Conservation (phyloP, 73 alveolate species). For the Symbiodinium natans region DNA sequence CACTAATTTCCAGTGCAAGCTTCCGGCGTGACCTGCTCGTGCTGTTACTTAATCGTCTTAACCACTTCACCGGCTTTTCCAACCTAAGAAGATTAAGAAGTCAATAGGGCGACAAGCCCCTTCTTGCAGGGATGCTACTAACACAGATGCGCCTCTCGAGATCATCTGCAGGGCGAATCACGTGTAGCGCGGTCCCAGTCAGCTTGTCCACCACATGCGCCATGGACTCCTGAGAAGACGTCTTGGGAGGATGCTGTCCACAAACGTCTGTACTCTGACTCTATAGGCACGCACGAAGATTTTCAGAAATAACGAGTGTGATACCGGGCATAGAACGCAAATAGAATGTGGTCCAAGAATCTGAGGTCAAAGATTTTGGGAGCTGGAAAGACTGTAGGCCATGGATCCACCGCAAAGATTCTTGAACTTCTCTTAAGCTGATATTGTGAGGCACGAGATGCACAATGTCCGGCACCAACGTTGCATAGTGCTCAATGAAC, state of each 20-base stretch:
- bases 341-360: not conserved
- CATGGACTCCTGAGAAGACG: not conserved
- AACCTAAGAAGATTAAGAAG: too few relatives aligned
- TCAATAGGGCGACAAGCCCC: too few relatives aligned
- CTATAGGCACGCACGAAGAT: not conserved
- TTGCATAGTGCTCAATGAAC: not conserved
- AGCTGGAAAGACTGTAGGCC: not conserved
- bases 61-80: too few relatives aligned
- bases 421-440: not conserved
- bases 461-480: constrained; percentile 15
- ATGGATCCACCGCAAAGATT: not conserved
- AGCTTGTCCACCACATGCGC: constrained; percentile 1
- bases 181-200: not conserved
- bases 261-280: not conserved
- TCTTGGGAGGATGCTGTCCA: not conserved
- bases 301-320: not conserved
- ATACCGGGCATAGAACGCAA: not conserved
- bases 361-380: not conserved
- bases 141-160: too few relatives aligned
- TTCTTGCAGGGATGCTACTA: too few relatives aligned
- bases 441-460: not conserved
- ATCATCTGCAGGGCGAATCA: not conserved
- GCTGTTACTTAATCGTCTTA: too few relatives aligned
- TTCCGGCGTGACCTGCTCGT: too few relatives aligned
- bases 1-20: too few relatives aligned